phyloP scores from a whole-genome alignment of 2,329 filamentous ascomycete genomes.

The Nothophoma quercina region DNA sequence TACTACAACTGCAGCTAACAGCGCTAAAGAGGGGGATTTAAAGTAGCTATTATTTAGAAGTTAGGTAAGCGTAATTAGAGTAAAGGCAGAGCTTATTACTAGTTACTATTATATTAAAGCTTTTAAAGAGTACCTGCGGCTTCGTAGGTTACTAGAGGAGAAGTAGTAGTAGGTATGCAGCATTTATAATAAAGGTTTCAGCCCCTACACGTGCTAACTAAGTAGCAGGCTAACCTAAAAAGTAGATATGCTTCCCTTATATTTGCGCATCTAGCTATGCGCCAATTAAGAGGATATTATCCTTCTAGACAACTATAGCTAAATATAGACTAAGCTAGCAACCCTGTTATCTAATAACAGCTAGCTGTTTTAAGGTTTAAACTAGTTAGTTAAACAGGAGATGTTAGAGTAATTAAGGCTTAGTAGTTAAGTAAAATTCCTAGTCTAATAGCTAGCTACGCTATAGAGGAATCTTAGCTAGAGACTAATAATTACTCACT shows the following conservation, averaged over 20 bases:
- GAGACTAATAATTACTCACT: too few species aligned
- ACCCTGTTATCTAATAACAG: too few species aligned
- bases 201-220: not conserved
- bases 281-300: slow-evolving; percentile 6
- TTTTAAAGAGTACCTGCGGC: slow-evolving; percentile 5
- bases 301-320: slow-evolving; percentile 1
- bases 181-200: slow-evolving; percentile 10
- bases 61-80: not conserved
- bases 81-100: slow-evolving; percentile 7
- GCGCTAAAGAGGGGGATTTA: slow-evolving; percentile 14
- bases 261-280: slow-evolving; percentile 6
- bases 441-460: too few species aligned
- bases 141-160: not conserved
- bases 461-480: too few species aligned
- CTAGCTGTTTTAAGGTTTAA: too few species aligned
- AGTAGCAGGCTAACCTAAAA: slow-evolving; percentile 3
- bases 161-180: slow-evolving; percentile 5
- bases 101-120: slow-evolving; percentile 1
- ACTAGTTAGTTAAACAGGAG: too few species aligned
- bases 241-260: slow-evolving; percentile 1
- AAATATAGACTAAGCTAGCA: slow-evolving; percentile 3
- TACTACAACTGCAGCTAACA: not conserved
- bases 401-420: too few species aligned
- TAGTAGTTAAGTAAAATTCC: too few species aligned
- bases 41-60: not conserved